A percentile compares a stretch with the other conserved stretches of the same genome.
Evolutionary conservation across 2,329 filamentous ascomycete species (phyloP).

Genomic region (Colletotrichum sp.): DNA sequence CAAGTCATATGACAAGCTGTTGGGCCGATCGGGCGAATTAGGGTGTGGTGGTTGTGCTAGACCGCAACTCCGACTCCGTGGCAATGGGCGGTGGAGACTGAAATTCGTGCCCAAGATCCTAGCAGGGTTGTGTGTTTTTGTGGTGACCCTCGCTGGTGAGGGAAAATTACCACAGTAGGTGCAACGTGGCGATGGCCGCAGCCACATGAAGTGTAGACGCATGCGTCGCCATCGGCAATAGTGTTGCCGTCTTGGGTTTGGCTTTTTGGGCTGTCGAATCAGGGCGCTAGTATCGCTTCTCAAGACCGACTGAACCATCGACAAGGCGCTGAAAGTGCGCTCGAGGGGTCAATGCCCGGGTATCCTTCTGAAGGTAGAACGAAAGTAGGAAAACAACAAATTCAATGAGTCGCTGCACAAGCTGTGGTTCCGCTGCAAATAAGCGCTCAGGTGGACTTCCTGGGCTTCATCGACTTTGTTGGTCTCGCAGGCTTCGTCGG

Average conservation of each 20-base stretch:
- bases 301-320: neutral
- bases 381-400: neutral
- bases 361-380: neutral
- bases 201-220: neutral
- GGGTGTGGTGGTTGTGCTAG: neutral
- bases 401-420: neutral
- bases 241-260: neutral
- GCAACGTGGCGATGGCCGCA: constrained; percentile 6
- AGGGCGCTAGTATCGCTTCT: neutral
- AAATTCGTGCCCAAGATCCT: neutral
- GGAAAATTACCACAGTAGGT: neutral
- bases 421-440: neutral
- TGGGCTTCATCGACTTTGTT: neutral
- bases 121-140: neutral
- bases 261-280: neutral
- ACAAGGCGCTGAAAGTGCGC: neutral
- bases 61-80: neutral
- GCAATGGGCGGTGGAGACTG: neutral
- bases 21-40: neutral
- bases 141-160: neutral
- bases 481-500: neutral
- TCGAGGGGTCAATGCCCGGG: neutral
- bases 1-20: neutral
- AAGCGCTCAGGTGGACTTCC: neutral
- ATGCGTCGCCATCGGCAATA: neutral